Evolutionary conservation across 2,329 filamentous ascomycete species (phyloP).

Genomic region (Monosporascus sp.): DNA sequence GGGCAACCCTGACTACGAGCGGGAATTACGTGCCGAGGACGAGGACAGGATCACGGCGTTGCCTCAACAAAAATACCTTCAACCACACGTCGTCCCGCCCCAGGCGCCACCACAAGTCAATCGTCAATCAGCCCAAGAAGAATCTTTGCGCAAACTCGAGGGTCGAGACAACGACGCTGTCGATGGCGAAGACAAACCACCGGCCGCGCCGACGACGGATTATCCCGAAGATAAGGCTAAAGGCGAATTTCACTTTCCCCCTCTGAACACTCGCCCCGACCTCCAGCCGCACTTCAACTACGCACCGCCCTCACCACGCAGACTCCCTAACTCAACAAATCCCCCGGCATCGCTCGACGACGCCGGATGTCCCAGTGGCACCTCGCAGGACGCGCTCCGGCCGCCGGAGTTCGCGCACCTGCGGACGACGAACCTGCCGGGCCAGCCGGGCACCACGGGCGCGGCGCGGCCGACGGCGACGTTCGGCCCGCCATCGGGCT

Average conservation of each 20-base stretch:
- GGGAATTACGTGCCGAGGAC: constrained; percentile 73
- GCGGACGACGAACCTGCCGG: constrained; percentile 39
- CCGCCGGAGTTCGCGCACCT: constrained; percentile 55
- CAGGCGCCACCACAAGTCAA: constrained; percentile 28
- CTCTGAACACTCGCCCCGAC: constrained; percentile 41
- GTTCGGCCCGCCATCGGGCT: constrained; percentile 56
- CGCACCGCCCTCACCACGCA: constrained; percentile 44
- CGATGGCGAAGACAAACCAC: constrained; percentile 24
- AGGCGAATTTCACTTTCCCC: constrained; percentile 55
- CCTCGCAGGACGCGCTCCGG: constrained; percentile 20
- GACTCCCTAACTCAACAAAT: constrained; percentile 13
- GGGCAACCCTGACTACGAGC: constrained; percentile 73
- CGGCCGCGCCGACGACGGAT: constrained; percentile 13
- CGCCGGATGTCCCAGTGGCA: neutral
- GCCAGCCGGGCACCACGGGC: constrained; percentile 12
- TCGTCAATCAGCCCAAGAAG: constrained; percentile 34
- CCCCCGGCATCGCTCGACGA: constrained; percentile 13
- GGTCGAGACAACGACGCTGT: constrained; percentile 41
- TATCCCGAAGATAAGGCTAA: constrained; percentile 30
- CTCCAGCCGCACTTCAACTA: constrained; percentile 54
- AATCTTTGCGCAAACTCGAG: constrained; percentile 45
- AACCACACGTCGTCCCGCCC: constrained; percentile 42
- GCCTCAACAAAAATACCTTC: constrained; percentile 62
- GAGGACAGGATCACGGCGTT: constrained; percentile 81
- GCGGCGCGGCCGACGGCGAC: constrained; percentile 46